phyloP scores from a whole-genome alignment of 176 grass and related monocot species.

The Raddia guianensis region DNA sequence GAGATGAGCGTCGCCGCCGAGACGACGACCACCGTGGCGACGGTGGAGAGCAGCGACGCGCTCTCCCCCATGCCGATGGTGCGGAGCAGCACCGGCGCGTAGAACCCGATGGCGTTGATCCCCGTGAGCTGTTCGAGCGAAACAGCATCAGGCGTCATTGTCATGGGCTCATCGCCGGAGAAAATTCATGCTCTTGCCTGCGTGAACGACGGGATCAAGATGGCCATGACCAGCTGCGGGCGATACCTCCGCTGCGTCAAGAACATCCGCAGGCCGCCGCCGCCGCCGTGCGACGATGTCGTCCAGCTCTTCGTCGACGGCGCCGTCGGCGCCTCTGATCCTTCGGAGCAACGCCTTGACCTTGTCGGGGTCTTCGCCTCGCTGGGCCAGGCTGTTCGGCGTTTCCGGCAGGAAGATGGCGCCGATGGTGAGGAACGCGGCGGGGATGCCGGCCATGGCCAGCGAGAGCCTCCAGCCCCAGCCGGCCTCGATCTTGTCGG shows the following conservation, averaged over 20 bases:
- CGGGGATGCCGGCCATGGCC: slow-evolving; percentile 47
- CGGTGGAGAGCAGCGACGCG: slow-evolving; percentile 43
- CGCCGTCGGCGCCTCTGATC: slow-evolving; percentile 41
- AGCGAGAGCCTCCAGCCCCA: slow-evolving; percentile 67
- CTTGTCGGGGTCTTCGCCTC: not conserved
- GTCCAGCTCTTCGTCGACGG: slow-evolving; percentile 47
- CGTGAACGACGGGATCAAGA: slow-evolving; percentile 50
- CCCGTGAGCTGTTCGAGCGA: slow-evolving; percentile 25
- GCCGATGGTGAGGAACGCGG: slow-evolving; percentile 45
- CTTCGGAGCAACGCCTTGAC: slow-evolving; percentile 42
- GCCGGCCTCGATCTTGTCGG: slow-evolving; percentile 46
- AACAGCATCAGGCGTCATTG: not conserved
- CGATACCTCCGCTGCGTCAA: slow-evolving; percentile 35
- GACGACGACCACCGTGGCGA: slow-evolving; percentile 21
- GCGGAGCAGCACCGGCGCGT: slow-evolving; percentile 49
- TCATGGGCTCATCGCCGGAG: no score
- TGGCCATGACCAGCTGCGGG: slow-evolving; percentile 49
- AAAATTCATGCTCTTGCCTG: not conserved
- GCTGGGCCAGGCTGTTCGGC: slow-evolving; percentile 59
- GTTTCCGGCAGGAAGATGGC: slow-evolving; percentile 59
- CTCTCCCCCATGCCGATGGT: slow-evolving; percentile 55
- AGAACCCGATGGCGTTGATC: slow-evolving; percentile 59
- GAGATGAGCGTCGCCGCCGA: not conserved
- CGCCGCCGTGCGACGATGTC: slow-evolving; percentile 35
- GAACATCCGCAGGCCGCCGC: not conserved